Evolutionary conservation across 73 alveolate genomes (phyloP).

Genomic region (Uronychia binucleata): DNA sequence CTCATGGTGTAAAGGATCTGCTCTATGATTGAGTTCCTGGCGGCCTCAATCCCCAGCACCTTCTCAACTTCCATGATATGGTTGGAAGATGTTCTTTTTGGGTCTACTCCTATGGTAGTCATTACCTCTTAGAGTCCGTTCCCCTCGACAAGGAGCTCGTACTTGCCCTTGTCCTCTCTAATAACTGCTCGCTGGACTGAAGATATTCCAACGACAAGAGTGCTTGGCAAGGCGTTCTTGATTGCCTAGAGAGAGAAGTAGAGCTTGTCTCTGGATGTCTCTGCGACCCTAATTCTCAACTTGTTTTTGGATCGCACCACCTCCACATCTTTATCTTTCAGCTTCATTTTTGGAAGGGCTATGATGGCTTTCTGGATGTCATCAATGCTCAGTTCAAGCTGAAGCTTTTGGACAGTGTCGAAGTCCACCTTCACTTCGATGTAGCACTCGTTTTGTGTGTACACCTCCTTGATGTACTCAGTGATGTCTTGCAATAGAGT

Average conservation of each 20-base stretch:
- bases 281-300: slow-evolving; percentile 75
- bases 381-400: slow-evolving; percentile 74
- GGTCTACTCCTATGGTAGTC: slow-evolving; percentile 91
- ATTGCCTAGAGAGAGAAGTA: slow-evolving; percentile 77
- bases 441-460: slow-evolving; percentile 83
- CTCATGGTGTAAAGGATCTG: slow-evolving; percentile 84
- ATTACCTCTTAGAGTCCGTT: slow-evolving; percentile 92
- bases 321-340: slow-evolving; percentile 72
- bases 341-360: slow-evolving; percentile 69
- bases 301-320: slow-evolving; percentile 38
- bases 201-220: slow-evolving; percentile 73
- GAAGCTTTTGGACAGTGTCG: slow-evolving; percentile 62
- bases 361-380: slow-evolving; percentile 68
- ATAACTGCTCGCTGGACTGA: slow-evolving; percentile 81
- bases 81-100: slow-evolving; percentile 75
- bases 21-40: slow-evolving; percentile 85
- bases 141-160: slow-evolving; percentile 81
- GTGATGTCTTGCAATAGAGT: slow-evolving; percentile 88
- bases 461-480: slow-evolving; percentile 90
- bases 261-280: slow-evolving; percentile 76
- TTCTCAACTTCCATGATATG: slow-evolving; percentile 87
- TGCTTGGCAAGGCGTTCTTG: slow-evolving; percentile 62
- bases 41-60: slow-evolving; percentile 97
- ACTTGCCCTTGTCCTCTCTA: slow-evolving; percentile 49
- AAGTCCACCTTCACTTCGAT: slow-evolving; percentile 75